Percentiles rank a stretch among this genome's conserved stretches.
Evolutionary conservation across 2,329 filamentous ascomycete genomes (phyloP).

Genomic region (Pseudopyricularia javanii): DNA sequence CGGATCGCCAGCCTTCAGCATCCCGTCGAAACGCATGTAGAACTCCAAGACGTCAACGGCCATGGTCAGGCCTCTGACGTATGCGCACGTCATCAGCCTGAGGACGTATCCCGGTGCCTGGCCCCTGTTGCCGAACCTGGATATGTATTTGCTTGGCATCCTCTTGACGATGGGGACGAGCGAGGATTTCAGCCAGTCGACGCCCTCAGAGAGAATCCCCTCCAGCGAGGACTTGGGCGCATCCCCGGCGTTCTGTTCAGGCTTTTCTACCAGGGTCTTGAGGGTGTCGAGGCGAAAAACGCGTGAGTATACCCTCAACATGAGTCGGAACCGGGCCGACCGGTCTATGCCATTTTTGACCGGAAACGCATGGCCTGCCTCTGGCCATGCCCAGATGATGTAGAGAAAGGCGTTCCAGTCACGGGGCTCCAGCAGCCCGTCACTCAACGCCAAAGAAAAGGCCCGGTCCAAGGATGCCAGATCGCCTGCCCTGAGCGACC

Average conservation of each 20-base stretch:
- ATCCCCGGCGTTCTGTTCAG: not conserved
- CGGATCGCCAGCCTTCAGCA: slow-evolving; percentile 23
- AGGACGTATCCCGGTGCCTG: too few species aligned
- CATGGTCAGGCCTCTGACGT: slow-evolving; percentile 25
- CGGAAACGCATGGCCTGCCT: not conserved
- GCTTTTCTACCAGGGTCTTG: slow-evolving; percentile 13
- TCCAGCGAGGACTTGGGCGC: not conserved
- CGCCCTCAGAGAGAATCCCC: not conserved
- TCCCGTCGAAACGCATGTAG: slow-evolving; percentile 31
- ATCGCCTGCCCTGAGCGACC: slow-evolving; percentile 49
- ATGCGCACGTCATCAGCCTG: slow-evolving; percentile 33
- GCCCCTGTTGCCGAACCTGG: too few species aligned
- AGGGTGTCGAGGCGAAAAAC: slow-evolving; percentile 34
- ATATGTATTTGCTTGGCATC: not conserved
- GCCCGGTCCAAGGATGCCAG: slow-evolving; percentile 40
- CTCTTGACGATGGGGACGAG: not conserved
- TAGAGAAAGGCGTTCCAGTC: slow-evolving; percentile 41
- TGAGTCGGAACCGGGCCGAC: slow-evolving; percentile 23
- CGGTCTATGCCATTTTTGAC: not conserved
- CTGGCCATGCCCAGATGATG: slow-evolving; percentile 30
- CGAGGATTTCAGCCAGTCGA: not conserved
- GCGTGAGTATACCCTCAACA: slow-evolving; percentile 36
- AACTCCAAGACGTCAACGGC: slow-evolving; percentile 29
- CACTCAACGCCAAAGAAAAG: slow-evolving; percentile 36
- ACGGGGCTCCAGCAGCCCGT: slow-evolving; percentile 31